These are phyloP conservation scores for Penicillium sp. DNA, from an alignment of 2,329 filamentous ascomycete species.

Conservation along the genomic window DNA sequence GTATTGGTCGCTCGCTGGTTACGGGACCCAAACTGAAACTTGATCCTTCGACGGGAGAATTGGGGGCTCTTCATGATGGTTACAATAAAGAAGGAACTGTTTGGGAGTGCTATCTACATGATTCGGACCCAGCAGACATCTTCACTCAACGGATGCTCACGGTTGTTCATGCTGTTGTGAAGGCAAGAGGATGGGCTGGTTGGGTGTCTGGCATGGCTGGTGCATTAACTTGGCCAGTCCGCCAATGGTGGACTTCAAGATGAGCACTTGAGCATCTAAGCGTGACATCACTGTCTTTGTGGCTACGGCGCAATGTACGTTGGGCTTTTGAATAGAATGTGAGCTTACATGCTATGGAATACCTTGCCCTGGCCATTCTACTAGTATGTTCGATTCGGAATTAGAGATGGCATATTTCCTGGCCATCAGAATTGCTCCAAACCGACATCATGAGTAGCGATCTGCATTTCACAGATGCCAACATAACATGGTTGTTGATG, in stretches of 20 bases:
- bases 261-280: neutral
- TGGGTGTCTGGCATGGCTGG: constrained; percentile 8
- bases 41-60: constrained; percentile 1
- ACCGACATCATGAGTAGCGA: neutral
- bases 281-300: neutral
- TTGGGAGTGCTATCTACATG: constrained; percentile 13
- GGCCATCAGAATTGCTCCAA: neutral
- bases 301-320: neutral
- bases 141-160: constrained; percentile 10
- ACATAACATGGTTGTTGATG: neutral
- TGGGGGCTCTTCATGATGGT: neutral
- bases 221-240: constrained; percentile 10
- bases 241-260: constrained; percentile 6
- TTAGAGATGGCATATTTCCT: neutral
- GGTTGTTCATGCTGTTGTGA: constrained; percentile 2
- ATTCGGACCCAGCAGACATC: constrained; percentile 10
- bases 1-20: constrained; percentile 9
- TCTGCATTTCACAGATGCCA: too few relatives aligned
- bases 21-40: constrained; percentile 7
- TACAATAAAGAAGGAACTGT: constrained; percentile 1
- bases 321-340: neutral
- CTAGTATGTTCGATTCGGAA: neutral
- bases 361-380: neutral
- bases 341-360: neutral
- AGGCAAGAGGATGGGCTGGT: constrained; percentile 6